These are phyloP conservation scores for Lichtheimia corymbifera DNA, from an alignment of 371 early-diverging fungal species.

Conservation along the genomic window DNA sequence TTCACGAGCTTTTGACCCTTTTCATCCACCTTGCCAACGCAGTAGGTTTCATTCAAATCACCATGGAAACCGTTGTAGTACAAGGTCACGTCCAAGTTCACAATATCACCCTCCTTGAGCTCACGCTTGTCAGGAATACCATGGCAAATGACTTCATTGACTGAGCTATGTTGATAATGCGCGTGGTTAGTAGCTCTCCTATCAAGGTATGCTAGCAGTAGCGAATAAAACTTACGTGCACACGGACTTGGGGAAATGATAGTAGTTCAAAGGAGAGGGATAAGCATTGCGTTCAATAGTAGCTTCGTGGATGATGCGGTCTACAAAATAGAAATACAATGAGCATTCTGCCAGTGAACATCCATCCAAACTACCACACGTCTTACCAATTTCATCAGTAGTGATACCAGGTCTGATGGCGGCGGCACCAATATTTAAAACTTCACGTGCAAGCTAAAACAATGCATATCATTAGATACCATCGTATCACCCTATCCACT, in stretches of 20 bases:
- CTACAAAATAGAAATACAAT: constrained; percentile 21
- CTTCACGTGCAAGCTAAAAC: constrained; percentile 77
- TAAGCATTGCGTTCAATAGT: constrained; percentile 85
- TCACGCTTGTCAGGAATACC: constrained; percentile 91
- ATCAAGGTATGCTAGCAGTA: too few relatives aligned
- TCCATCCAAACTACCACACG: not conserved
- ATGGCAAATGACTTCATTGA: constrained; percentile 82
- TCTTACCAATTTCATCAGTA: constrained; percentile 81
- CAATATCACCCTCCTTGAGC: constrained; percentile 89
- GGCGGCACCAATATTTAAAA: constrained; percentile 78
- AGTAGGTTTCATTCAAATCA: constrained; percentile 89
- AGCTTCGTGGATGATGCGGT: constrained; percentile 86
- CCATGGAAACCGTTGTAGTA: constrained; percentile 91
- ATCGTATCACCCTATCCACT: not conserved
- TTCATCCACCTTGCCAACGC: constrained; percentile 86
- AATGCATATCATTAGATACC: not conserved
- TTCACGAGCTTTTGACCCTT: constrained; percentile 73
- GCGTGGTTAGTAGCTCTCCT: too few relatives aligned
- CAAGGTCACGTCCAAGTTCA: constrained; percentile 89
- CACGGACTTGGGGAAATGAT: constrained; percentile 88
- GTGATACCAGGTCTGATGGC: constrained; percentile 86
- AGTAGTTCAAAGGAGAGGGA: constrained; percentile 95
- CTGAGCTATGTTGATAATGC: constrained; percentile 32
- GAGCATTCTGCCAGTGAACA: not conserved
- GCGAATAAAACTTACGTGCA: constrained; percentile 73